A percentile compares a stretch with the other conserved stretches of the same genome.
These are phyloP conservation scores for Silene noctiflora DNA, from an alignment of 179 eudicot genomes.

Conservation along the genomic window DNA sequence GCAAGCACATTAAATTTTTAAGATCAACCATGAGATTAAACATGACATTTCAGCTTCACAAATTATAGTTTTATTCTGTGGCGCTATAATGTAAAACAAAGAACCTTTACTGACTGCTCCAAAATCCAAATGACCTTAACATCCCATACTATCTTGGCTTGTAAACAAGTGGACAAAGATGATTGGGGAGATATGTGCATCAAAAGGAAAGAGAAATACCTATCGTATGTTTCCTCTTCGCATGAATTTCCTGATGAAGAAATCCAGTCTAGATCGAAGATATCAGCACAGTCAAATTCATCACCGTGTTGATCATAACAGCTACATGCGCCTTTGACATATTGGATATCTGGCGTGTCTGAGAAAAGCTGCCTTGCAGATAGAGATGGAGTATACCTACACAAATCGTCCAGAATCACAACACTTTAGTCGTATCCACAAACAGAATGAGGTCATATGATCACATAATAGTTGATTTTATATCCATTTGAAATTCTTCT, in stretches of 20 bases:
- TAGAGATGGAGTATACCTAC: constrained; percentile 71
- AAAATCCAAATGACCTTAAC: not conserved
- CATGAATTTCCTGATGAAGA: constrained; percentile 95
- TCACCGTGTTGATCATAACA: constrained; percentile 46
- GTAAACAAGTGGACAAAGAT: not conserved
- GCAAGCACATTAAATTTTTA: constrained; percentile 18
- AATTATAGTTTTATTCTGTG: not conserved
- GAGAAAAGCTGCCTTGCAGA: constrained; percentile 55
- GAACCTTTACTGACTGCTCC: constrained; percentile 1
- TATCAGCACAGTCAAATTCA: constrained; percentile 67
- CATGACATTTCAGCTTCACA: constrained; percentile 1
- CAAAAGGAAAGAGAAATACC: constrained; percentile 17
- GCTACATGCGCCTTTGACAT: constrained; percentile 41
- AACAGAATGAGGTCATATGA: not conserved
- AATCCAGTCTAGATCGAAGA: constrained; percentile 82
- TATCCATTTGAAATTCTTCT: constrained; percentile 2
- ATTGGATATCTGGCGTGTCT: constrained; percentile 42
- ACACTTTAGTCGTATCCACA: not conserved
- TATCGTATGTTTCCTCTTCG: constrained; percentile 66
- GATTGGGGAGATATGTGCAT: not conserved
- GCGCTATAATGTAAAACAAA: not conserved
- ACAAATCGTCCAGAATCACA: constrained; percentile 18
- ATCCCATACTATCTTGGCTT: not conserved
- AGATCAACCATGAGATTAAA: not conserved
- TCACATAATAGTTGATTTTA: not conserved